A percentile compares a stretch with the other conserved stretches of the same genome.
phyloP scores from a whole-genome alignment of 2,329 filamentous ascomycete species.

The Akanthomyces muscarius region DNA sequence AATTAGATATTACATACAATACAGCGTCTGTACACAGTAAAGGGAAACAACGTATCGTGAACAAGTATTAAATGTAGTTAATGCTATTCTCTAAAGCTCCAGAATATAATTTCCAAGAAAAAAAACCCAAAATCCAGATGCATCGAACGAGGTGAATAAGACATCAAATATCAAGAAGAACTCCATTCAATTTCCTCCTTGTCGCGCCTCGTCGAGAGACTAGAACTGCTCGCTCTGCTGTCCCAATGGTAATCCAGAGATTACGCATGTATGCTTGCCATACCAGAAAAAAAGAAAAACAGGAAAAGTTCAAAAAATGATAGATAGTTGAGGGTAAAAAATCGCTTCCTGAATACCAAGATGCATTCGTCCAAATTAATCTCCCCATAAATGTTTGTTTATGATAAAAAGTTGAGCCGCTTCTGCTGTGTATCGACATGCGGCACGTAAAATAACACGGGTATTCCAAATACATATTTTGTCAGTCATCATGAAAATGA shows the following conservation, averaged over 20 bases:
- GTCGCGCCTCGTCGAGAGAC: background rate
- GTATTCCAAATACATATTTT: conserved; percentile 11
- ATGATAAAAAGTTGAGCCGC: background rate
- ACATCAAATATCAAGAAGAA: background rate
- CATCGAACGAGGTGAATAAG: background rate
- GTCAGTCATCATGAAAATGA: background rate
- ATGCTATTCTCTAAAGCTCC: background rate
- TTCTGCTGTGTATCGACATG: conserved; percentile 16
- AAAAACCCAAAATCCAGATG: background rate
- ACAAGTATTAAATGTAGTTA: background rate
- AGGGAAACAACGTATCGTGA: background rate
- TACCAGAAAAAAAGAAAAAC: background rate
- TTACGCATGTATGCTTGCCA: conserved; percentile 1
- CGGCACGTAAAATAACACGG: conserved; percentile 12
- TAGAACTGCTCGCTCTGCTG: background rate
- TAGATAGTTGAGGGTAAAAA: background rate
- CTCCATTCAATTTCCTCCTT: background rate
- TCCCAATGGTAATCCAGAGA: background rate
- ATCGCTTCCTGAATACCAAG: background rate
- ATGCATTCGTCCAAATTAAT: background rate
- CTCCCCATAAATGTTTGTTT: background rate
- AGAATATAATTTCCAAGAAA: background rate
- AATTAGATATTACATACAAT: background rate
- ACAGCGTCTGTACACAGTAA: background rate
- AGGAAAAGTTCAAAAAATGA: conserved; percentile 3